Evolutionary conservation across 108 stramenopile genomes (phyloP).

Genomic region (Schizochytrium sp.): DNA sequence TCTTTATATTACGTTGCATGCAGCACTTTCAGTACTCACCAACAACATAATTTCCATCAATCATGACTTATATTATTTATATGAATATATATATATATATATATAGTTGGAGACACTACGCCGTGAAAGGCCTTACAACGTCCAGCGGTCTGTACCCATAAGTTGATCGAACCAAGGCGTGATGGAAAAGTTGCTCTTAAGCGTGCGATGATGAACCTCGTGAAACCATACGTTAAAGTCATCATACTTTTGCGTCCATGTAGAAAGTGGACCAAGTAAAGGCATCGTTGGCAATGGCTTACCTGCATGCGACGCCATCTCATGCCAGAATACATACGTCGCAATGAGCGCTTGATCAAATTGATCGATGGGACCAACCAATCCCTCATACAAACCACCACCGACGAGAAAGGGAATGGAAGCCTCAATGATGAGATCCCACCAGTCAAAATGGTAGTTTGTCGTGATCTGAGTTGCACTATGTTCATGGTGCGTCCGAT

Average conservation of each 20-base stretch:
- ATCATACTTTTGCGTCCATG: constrained; percentile 49
- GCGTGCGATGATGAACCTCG: constrained; percentile 41
- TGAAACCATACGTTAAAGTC: constrained; percentile 48
- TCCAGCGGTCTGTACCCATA: constrained; percentile 39
- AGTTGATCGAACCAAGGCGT: constrained; percentile 8
- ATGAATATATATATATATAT: background rate
- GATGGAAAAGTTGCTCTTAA: constrained; percentile 42
- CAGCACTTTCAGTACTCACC: no score
- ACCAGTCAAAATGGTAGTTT: constrained; percentile 53
- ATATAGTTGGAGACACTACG: background rate
- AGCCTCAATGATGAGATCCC: constrained; percentile 49
- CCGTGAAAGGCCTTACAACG: background rate
- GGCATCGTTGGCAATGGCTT: constrained; percentile 45
- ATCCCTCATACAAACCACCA: background rate
- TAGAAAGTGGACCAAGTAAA: constrained; percentile 3
- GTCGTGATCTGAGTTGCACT: constrained; percentile 33
- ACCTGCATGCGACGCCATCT: constrained; percentile 17
- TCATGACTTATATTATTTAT: no score
- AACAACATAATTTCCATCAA: no score
- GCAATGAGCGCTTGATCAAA: background rate
- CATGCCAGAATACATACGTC: constrained; percentile 17
- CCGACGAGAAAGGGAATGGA: constrained; percentile 2
- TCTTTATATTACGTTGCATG: no score
- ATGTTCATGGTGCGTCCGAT: constrained; percentile 24
- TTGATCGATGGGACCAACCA: constrained; percentile 40